phyloP scores from a whole-genome alignment of 1,284 basidiomycete species.

The Neonothopanus nambi region DNA sequence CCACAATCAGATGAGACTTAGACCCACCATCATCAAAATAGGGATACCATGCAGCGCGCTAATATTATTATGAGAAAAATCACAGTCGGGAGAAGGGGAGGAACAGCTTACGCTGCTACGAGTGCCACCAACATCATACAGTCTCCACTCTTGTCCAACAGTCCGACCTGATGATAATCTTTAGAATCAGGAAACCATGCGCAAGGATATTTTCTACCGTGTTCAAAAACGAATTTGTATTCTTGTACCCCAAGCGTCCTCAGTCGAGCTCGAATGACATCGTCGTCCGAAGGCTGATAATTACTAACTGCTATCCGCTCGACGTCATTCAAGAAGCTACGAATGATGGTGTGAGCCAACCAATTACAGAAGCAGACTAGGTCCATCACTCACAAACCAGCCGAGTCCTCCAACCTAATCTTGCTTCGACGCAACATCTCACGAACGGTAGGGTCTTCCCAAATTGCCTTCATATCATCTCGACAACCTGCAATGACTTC shows the following conservation, averaged over 20 bases:
- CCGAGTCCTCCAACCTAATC: slow-evolving; percentile 58
- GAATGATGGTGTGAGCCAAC: slow-evolving; percentile 4
- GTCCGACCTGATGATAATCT: slow-evolving; percentile 37
- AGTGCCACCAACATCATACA: slow-evolving; percentile 77
- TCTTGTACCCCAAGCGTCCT: slow-evolving; percentile 75
- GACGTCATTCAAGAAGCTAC: slow-evolving; percentile 62
- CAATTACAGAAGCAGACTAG: background rate
- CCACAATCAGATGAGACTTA: slow-evolving; percentile 5
- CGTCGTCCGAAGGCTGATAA: slow-evolving; percentile 70
- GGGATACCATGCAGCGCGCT: slow-evolving; percentile 72
- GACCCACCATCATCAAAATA: slow-evolving; percentile 64
- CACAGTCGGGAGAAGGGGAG: slow-evolving; percentile 4
- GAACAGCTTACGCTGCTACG: slow-evolving; percentile 56
- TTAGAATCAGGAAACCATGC: background rate
- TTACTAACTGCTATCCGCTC: slow-evolving; percentile 58
- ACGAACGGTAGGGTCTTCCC: slow-evolving; percentile 60
- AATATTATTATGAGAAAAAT: slow-evolving; percentile 10
- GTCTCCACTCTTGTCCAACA: slow-evolving; percentile 57
- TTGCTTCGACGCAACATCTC: slow-evolving; percentile 53
- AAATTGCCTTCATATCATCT: slow-evolving; percentile 65
- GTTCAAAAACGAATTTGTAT: slow-evolving; percentile 64
- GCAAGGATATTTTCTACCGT: slow-evolving; percentile 44
- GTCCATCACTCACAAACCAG: slow-evolving; percentile 63
- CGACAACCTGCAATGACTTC: slow-evolving; percentile 59
- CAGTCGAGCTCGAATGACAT: slow-evolving; percentile 70